Conservation (phyloP, 169 alveolate species). For the Plasmodium sp. region DNA sequence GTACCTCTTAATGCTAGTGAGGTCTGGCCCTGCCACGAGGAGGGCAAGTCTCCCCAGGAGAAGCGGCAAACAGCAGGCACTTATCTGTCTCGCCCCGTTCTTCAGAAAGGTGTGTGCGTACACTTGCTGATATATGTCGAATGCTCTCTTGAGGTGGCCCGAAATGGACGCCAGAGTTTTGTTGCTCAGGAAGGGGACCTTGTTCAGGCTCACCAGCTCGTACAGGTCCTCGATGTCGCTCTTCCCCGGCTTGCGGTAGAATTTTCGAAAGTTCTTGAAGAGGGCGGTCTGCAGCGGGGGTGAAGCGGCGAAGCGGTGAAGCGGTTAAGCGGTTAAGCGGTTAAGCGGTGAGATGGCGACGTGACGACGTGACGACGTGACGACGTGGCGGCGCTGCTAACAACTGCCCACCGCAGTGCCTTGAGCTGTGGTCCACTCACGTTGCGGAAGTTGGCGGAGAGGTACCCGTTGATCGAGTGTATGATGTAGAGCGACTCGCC, state of each 20-base stretch:
- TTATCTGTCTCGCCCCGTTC: not conserved
- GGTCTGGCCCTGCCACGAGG: not conserved
- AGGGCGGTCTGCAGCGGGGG: slow-evolving; percentile 28
- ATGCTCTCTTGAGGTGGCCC: slow-evolving; percentile 47
- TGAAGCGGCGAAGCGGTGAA: not conserved
- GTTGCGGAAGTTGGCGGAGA: slow-evolving; percentile 39
- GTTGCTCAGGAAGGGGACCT: slow-evolving; percentile 46
- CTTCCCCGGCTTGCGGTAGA: slow-evolving; percentile 33
- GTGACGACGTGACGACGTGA: too few relatives aligned
- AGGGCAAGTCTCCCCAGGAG: slow-evolving; percentile 18
- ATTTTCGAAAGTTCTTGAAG: slow-evolving; percentile 32
- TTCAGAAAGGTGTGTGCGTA: slow-evolving; percentile 28
- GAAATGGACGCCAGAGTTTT: slow-evolving; percentile 27
- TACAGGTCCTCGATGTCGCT: slow-evolving; percentile 43
- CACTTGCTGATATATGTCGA: slow-evolving; percentile 46
- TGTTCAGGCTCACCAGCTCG: slow-evolving; percentile 17
- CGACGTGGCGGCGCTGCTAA: too few relatives aligned
- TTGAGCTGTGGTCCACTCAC: not conserved
- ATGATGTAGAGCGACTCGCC: slow-evolving; percentile 65
- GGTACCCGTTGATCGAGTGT: slow-evolving; percentile 24
- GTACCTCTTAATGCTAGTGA: not conserved
- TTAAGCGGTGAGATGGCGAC: not conserved
- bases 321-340: not conserved
- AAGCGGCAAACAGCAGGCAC: slow-evolving; percentile 24
- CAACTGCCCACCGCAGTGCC: too few relatives aligned